These are phyloP conservation scores for Vigna trinervia DNA, from an alignment of 306 rosid species.

Conservation along the genomic window DNA sequence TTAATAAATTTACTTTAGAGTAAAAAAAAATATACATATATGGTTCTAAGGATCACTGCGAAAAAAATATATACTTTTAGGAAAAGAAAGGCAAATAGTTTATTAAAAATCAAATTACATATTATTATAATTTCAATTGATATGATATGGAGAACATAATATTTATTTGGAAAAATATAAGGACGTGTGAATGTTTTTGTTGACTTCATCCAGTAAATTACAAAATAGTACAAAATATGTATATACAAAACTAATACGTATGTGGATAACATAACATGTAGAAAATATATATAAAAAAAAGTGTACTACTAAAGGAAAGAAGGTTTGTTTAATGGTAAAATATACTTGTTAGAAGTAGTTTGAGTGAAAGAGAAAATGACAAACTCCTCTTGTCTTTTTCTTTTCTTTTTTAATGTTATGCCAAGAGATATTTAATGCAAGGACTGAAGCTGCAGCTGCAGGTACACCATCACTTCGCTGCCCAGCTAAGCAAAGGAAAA, in stretches of 20 bases:
- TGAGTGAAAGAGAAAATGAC: background rate
- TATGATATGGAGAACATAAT: background rate
- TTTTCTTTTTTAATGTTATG: background rate
- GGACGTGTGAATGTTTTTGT: background rate
- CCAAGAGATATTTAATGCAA: conserved; percentile 2
- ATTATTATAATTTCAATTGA: background rate
- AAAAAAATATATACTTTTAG: background rate
- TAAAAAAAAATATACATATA: background rate
- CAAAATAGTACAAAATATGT: background rate
- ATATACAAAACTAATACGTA: background rate
- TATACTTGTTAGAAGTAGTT: background rate
- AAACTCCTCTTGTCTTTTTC: background rate
- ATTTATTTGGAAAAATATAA: background rate
- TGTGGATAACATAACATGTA: background rate
- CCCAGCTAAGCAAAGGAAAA: background rate
- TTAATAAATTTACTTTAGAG: background rate
- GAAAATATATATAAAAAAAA: background rate
- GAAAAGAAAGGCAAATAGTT: background rate
- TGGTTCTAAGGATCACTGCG: background rate
- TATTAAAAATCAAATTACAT: background rate
- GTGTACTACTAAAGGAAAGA: background rate
- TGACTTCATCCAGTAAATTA: background rate
- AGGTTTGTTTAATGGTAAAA: background rate
- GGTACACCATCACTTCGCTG: background rate
- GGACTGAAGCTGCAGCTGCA: background rate